Base-by-base conservation (phyloP, 2,329 filamentous ascomycete genomes). In the Dothistroma pini region DNA sequence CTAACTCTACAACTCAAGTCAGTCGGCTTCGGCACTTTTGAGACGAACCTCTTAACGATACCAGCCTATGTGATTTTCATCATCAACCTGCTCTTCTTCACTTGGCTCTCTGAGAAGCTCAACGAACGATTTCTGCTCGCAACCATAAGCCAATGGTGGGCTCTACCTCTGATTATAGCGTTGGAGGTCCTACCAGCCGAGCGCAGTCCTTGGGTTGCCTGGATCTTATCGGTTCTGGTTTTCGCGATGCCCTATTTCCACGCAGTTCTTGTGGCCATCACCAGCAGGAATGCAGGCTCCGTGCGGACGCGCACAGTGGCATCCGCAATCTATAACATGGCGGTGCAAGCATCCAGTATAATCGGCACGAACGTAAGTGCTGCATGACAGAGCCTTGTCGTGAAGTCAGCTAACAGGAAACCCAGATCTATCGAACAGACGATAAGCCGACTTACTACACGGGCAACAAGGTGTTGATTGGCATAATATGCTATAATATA, bases 211-310 rank as follows among this genome's bases (percentile, higher is more conserved):
- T 75, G 77, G 76, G 69, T 71, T 8, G 72, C 71, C 8, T 80
- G 75, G 66, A 70, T 73, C 7, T 66, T 78, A 21, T 75, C 76
- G 50, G 74, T 75, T 10, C 65, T 79, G 50, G 65, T 78, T 16
- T 75, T 71, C 9, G 75, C 73, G 0, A 74, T 77, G 55, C 77
- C 77, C 0, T 80, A 78, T 55, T 73, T 77, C 54, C 81, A 88
- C 68, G 83, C 85, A 0, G 82, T 87, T 29, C 73, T 86, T 2
- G 85, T 87, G 0, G 84, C 81, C 0, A 82, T 85, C 72, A 86
- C 82, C 1, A 85, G 83, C 1, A 80, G 84, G 57, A 89, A 89
- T 68, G 82, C 84, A 2, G 86, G 86, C 63, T 79, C 82, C 1
- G 84, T 89, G 11, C 79, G 86, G 14, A 84, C 83, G 8, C 77